Percentiles rank a stretch among this genome's conserved stretches.
These are phyloP conservation scores for Ascochyta koolunga DNA, from an alignment of 2,329 filamentous ascomycete genomes.

Conservation along the genomic window DNA sequence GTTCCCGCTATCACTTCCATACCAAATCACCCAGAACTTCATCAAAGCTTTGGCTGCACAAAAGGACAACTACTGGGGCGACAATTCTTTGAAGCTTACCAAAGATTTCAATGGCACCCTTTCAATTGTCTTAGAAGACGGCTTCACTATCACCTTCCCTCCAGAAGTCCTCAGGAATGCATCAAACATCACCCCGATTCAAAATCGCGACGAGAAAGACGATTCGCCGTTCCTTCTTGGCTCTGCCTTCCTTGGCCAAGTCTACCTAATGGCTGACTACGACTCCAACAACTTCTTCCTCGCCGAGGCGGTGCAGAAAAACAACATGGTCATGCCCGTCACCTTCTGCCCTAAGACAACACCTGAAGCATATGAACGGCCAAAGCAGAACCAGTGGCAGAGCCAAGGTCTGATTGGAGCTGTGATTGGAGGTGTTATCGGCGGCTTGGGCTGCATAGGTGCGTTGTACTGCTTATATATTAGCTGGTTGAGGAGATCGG, in stretches of 20 bases:
- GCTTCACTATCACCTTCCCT: slow-evolving; percentile 49
- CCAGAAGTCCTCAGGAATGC: slow-evolving; percentile 46
- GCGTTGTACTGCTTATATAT: slow-evolving; percentile 39
- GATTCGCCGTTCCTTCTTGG: slow-evolving; percentile 47
- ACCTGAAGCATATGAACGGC: slow-evolving; percentile 42
- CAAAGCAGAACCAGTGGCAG: slow-evolving; percentile 37
- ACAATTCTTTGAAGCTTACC: slow-evolving; percentile 47
- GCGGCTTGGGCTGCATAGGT: slow-evolving; percentile 39
- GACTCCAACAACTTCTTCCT: slow-evolving; percentile 50
- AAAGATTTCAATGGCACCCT: slow-evolving; percentile 48
- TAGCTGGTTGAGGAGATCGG: slow-evolving; percentile 36
- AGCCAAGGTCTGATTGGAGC: slow-evolving; percentile 47
- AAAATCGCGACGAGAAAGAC: slow-evolving; percentile 36
- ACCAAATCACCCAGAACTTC: slow-evolving; percentile 50
- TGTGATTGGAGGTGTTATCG: slow-evolving; percentile 47
- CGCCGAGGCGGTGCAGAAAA: slow-evolving; percentile 47
- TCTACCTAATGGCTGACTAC: slow-evolving; percentile 54
- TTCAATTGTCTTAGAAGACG: slow-evolving; percentile 50
- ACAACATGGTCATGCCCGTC: slow-evolving; percentile 50
- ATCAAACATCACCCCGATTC: slow-evolving; percentile 47
- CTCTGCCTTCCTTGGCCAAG: slow-evolving; percentile 50
- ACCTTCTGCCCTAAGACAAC: slow-evolving; percentile 49
- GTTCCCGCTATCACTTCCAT: slow-evolving; percentile 51
- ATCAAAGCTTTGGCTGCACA: slow-evolving; percentile 43
- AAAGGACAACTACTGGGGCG: slow-evolving; percentile 46